phyloP scores from a whole-genome alignment of 192 early-diverging fungal species.

The Coemansia sp. region DNA sequence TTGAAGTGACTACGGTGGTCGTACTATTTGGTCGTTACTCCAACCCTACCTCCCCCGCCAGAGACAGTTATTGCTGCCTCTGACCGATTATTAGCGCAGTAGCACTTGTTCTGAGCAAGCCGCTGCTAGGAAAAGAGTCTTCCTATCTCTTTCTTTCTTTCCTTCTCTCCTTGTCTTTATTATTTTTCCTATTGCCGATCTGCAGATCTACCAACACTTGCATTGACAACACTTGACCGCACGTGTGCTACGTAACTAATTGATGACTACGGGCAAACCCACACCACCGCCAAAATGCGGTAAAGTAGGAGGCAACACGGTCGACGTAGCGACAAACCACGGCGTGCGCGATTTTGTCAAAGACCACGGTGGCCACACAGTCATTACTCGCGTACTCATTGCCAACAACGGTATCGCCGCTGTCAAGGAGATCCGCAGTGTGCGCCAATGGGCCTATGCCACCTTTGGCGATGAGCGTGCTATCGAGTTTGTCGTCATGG shows the following conservation, averaged over 20 bases:
- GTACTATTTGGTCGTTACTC: not conserved
- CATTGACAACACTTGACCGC: not conserved
- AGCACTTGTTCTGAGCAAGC: not conserved
- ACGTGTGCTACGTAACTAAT: not conserved
- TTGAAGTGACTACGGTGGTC: not conserved
- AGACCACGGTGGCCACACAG: constrained; percentile 76
- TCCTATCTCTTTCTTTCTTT: not conserved
- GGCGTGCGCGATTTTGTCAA: constrained; percentile 75
- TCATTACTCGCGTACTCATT: constrained; percentile 94
- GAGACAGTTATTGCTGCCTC: not conserved
- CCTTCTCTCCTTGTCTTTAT: not conserved
- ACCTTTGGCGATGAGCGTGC: constrained; percentile 96
- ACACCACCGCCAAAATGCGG: not conserved
- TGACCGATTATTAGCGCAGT: not conserved
- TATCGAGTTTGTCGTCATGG: constrained; percentile 97
- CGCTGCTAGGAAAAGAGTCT: not conserved
- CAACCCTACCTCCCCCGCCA: not conserved
- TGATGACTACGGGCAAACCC: not conserved
- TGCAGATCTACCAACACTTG: not conserved
- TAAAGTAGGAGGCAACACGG: constrained; percentile 68
- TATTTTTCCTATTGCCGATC: not conserved
- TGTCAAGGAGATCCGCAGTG: constrained; percentile 97
- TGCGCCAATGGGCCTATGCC: constrained; percentile 98
- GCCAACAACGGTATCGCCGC: constrained; percentile 99
- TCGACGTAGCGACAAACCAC: constrained; percentile 63